phyloP scores from a whole-genome alignment of 768 basidiomycete genomes.

The Xerocomus spinulosus region DNA sequence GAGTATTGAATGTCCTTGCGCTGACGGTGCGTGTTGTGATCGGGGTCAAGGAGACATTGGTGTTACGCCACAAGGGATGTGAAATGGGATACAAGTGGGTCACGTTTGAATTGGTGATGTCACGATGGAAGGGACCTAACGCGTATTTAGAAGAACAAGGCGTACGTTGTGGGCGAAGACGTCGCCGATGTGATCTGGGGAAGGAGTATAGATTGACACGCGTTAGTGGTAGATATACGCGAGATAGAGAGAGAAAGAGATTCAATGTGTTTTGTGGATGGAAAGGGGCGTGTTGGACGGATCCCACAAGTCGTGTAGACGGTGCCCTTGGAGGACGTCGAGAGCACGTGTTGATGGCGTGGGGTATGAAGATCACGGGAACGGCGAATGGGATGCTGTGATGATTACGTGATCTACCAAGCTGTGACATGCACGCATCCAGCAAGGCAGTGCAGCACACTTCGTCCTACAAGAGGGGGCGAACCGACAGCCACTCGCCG shows the following conservation, averaged over 20 bases:
- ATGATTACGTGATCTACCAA: conserved; percentile 17
- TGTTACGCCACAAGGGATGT: conserved; percentile 7
- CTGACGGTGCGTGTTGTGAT: conserved; percentile 17
- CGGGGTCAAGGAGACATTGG: neutral
- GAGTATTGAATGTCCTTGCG: neutral
- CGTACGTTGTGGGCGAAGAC: neutral
- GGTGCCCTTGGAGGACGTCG: conserved; percentile 9
- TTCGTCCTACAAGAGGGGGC: conserved; percentile 13
- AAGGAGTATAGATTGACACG: conserved; percentile 5
- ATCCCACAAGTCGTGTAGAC: conserved; percentile 13
- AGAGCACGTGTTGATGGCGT: conserved; percentile 24
- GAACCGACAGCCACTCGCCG: neutral
- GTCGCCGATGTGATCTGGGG: conserved; percentile 2
- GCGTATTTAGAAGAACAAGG: neutral
- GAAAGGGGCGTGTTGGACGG: conserved; percentile 12
- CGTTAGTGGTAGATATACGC: neutral
- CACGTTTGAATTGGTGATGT: conserved; percentile 3
- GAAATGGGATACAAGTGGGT: conserved; percentile 9
- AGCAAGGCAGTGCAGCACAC: conserved; percentile 14
- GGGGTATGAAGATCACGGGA: conserved; percentile 12
- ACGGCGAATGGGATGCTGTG: neutral
- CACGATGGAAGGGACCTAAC: neutral
- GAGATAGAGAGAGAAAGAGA: neutral
- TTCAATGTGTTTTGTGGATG: conserved; percentile 18
- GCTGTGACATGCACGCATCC: conserved; percentile 10